These are phyloP conservation scores for Novakomyces olei DNA, from an alignment of 805 yeast genomes.

Conservation along the genomic window DNA sequence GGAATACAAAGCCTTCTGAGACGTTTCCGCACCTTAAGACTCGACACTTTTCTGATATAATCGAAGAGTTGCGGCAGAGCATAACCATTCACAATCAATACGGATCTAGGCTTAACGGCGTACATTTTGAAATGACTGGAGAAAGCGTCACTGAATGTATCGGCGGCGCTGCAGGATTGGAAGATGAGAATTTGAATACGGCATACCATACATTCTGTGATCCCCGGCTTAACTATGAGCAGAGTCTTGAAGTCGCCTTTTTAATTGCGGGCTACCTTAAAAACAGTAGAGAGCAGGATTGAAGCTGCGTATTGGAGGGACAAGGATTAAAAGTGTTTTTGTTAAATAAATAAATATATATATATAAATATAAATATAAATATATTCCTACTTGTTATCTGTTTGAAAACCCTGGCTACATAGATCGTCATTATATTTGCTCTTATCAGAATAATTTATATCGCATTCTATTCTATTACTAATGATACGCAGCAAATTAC, in stretches of 20 bases:
- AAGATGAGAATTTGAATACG: conserved; percentile 7
- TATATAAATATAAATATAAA: too few species aligned
- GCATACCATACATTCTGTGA: neutral
- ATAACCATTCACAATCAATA: conserved; percentile 17
- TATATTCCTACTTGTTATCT: neutral
- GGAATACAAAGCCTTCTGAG: conserved; percentile 22
- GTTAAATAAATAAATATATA: too few species aligned
- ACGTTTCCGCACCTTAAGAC: conserved; percentile 21
- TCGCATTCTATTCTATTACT: too few species aligned
- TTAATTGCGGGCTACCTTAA: neutral
- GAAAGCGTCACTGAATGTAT: conserved; percentile 24
- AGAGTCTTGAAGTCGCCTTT: neutral
- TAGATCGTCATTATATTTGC: too few species aligned
- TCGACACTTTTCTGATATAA: conserved; percentile 22
- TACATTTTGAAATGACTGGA: conserved; percentile 23
- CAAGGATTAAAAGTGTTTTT: too few species aligned
- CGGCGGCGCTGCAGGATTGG: conserved; percentile 13
- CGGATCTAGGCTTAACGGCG: conserved; percentile 18
- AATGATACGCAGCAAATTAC: too few species aligned
- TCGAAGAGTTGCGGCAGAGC: conserved; percentile 18
- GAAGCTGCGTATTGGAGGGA: too few species aligned
- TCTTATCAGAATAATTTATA: too few species aligned
- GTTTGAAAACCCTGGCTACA: too few species aligned
- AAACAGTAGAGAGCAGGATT: too few species aligned
- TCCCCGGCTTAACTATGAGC: neutral